Percentiles rank a stretch among this genome's conserved stretches.
These are phyloP conservation scores for Calonectria naviculata DNA, from an alignment of 2,329 filamentous ascomycete species.

Conservation along the genomic window DNA sequence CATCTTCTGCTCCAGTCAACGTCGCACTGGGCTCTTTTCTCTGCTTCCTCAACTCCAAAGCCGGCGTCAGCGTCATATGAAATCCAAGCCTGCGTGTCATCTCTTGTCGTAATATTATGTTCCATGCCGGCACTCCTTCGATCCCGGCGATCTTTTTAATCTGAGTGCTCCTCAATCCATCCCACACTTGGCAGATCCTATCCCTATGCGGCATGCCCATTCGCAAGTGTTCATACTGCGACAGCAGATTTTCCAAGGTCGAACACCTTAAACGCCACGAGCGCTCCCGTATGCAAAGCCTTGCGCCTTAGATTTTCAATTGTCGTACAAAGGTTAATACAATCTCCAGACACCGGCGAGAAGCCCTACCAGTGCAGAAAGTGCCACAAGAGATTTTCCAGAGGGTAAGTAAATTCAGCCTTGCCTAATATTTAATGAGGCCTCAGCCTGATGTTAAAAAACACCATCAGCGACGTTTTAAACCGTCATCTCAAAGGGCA, in stretches of 20 bases:
- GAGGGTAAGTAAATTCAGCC: conserved; percentile 2
- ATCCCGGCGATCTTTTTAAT: too few relatives aligned
- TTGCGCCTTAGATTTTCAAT: not conserved
- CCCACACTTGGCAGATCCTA: not conserved
- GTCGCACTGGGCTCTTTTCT: not conserved
- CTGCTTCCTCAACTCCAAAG: not conserved
- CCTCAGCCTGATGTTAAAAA: not conserved
- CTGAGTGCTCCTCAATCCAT: not conserved
- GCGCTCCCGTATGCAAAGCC: conserved; percentile 10
- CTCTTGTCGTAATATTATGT: not conserved
- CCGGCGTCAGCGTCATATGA: not conserved
- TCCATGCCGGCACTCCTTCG: not conserved
- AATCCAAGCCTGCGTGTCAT: not conserved
- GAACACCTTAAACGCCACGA: conserved; percentile 23
- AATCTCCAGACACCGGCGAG: conserved; percentile 24
- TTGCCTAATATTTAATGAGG: not conserved
- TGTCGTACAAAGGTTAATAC: not conserved
- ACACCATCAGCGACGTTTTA: not conserved
- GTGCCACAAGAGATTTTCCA: conserved; percentile 7
- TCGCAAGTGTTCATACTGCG: conserved; percentile 16
- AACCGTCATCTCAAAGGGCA: not conserved
- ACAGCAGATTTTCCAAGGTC: conserved; percentile 16
- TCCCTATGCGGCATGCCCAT: conserved; percentile 2
- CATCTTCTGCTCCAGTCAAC: not conserved
- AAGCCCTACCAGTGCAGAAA: conserved; percentile 26